Base-by-base conservation (phyloP, 2,329 filamentous ascomycete genomes). In the Alternaria brassicae region DNA sequence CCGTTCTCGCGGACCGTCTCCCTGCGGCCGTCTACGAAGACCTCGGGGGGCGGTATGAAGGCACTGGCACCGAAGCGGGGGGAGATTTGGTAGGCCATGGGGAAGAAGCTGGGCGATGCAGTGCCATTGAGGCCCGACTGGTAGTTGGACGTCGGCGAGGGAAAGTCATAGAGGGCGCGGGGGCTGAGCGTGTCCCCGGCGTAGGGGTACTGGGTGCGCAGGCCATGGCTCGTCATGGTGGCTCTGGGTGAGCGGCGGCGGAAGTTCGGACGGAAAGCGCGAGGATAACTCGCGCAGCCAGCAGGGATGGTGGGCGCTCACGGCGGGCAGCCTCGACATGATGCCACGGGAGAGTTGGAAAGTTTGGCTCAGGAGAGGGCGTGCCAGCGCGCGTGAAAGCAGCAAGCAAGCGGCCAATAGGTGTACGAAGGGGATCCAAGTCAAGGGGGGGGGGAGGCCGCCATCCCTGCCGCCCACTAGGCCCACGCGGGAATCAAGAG, bases 131-230 rank as follows among this genome's bases (percentile, higher is more conserved):
- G 53, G 45, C 74, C 73, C 9, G 74, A 77, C 23, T 72, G 72
- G 56, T 78, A 78, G 68, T 76, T 77, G 7, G 75, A 76, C 45
- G 72, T 75, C 15, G 76, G 76, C 47, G 76, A 77, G 10, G 76
- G 75, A 44, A 74, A 78, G 65, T 76, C 75, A 58, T 76, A 77
- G 41, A 61, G 40, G 45, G 70, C 64, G 47, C 72, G 74, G 5
- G 73, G 73, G 36, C 73, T 76, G 48, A 77, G 68, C 49, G 63
- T 67, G 55, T 73, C 70, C 48, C 66, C 70, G 32, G 49, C 67
- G 52, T 74, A 76, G 49, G 74, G 69, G 60, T 72, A 76, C 65
- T 75, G 72, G 27, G 72, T 73, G 55, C 74, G 72, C 67, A 77
- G 61, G 59, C 69, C 73, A 70, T 74, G 73, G 68, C 53, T 71